These are phyloP conservation scores for Xylariaceae sp. DNA, from an alignment of 2,329 filamentous ascomycete species.

Conservation along the genomic window DNA sequence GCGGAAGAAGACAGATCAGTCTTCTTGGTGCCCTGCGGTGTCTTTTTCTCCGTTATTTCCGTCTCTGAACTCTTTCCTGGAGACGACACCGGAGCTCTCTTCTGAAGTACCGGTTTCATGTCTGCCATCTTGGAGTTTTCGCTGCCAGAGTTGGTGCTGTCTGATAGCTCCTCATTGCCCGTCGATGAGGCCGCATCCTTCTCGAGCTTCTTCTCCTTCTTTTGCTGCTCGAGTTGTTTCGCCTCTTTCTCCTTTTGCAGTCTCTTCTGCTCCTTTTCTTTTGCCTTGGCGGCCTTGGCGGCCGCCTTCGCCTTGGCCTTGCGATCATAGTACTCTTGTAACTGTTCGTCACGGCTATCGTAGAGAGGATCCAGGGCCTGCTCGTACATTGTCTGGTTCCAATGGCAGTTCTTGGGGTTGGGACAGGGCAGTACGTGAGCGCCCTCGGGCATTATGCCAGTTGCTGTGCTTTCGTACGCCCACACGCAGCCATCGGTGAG, in stretches of 20 bases:
- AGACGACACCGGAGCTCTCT: conserved; percentile 19
- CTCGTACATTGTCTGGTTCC: conserved; percentile 47
- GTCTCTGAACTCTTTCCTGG: background rate
- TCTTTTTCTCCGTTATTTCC: too few relatives aligned
- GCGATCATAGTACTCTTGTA: conserved; percentile 27
- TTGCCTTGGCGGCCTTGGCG: conserved; percentile 31
- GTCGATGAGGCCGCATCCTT: too few relatives aligned
- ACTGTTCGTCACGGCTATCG: conserved; percentile 35
- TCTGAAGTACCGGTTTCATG: conserved; percentile 12
- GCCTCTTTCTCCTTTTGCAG: conserved; percentile 14
- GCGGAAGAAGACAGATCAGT: background rate
- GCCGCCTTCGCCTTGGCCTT: conserved; percentile 33
- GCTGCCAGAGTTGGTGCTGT: too few relatives aligned
- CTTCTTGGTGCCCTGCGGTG: too few relatives aligned
- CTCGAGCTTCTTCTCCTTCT: conserved; percentile 13
- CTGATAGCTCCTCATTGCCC: background rate
- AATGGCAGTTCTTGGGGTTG: conserved; percentile 43
- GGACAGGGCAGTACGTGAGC: conserved; percentile 46
- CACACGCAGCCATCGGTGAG: conserved; percentile 66
- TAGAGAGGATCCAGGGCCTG: conserved; percentile 43
- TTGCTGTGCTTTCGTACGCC: conserved; percentile 57
- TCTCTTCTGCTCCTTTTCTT: conserved; percentile 25
- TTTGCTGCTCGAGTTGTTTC: conserved; percentile 18
- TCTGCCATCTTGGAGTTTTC: conserved; percentile 3
- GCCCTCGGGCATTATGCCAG: conserved; percentile 61